A percentile compares a stretch with the other conserved stretches of the same genome.
Evolutionary conservation across 1,139 yeast species (phyloP).

Genomic region (Diutina pseudorugosa): DNA sequence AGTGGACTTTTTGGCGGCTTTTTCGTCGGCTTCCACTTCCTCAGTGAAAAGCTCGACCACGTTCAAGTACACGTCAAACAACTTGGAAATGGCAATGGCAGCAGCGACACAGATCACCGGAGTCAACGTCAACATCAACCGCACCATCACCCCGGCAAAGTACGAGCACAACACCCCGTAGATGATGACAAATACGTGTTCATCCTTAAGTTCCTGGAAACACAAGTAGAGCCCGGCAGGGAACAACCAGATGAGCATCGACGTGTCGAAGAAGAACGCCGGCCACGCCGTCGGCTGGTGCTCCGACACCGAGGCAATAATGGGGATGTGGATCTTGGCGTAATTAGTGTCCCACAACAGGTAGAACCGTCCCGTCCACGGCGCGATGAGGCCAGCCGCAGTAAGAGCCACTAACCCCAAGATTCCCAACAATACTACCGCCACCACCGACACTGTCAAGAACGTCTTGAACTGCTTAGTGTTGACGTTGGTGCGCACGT

Average conservation of each 20-base stretch:
- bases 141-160: constrained; percentile 98
- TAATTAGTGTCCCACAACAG: constrained; percentile 97
- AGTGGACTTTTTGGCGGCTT: constrained; percentile 5
- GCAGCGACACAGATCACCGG: constrained; percentile 89
- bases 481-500: constrained; percentile 63
- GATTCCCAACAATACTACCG: constrained; percentile 51
- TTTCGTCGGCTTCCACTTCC: not conserved
- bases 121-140: constrained; percentile 92
- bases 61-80: constrained; percentile 76
- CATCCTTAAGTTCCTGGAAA: constrained; percentile 82
- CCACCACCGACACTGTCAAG: constrained; percentile 45
- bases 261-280: constrained; percentile 88
- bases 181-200: constrained; percentile 84
- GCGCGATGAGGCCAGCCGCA: constrained; percentile 88
- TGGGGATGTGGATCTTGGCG: constrained; percentile 96
- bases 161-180: constrained; percentile 88
- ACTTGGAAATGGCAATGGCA: constrained; percentile 75
- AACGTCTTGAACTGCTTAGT: constrained; percentile 66
- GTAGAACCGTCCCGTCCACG: constrained; percentile 99
- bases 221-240: constrained; percentile 93
- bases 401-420: constrained; percentile 70
- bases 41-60: constrained; percentile 32
- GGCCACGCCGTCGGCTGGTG: constrained; percentile 99
- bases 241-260: constrained; percentile 91
- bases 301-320: constrained; percentile 96